These are phyloP conservation scores for Mallotus repandus DNA, from an alignment of 441 rosid genomes.

Conservation along the genomic window DNA sequence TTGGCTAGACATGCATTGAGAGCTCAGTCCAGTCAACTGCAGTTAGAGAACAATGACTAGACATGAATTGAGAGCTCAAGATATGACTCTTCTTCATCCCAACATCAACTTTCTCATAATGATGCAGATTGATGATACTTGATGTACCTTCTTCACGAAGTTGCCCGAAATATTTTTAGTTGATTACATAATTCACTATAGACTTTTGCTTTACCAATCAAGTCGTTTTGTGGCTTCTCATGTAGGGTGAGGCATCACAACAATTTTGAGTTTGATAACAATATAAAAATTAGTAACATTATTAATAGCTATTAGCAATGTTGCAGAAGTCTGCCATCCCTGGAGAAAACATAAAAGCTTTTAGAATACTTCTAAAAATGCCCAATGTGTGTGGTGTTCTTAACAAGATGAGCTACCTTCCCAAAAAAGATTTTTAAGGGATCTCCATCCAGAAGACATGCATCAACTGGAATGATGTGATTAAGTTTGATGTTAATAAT, in stretches of 20 bases:
- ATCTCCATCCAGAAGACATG: conserved; percentile 64
- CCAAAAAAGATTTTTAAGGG: conserved; percentile 62
- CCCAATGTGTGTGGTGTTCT: conserved; percentile 55
- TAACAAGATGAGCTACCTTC: conserved; percentile 69
- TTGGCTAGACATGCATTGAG: too few species aligned
- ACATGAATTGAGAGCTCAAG: too few species aligned
- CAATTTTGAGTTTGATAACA: background rate
- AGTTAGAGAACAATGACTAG: too few species aligned
- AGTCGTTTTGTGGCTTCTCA: too few species aligned
- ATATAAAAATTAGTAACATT: background rate
- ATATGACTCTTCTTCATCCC: too few species aligned
- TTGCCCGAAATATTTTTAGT: too few species aligned
- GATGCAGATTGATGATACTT: too few species aligned
- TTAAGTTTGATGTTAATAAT: conserved; percentile 52
- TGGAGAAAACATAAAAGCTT: background rate
- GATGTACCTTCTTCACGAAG: too few species aligned
- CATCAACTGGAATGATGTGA: conserved; percentile 60
- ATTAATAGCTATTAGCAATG: background rate
- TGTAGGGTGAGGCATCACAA: background rate
- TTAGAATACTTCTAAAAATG: conserved; percentile 91
- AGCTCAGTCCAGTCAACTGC: too few species aligned
- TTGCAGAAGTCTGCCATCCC: background rate
- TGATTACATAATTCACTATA: too few species aligned
- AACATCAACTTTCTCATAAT: too few species aligned
- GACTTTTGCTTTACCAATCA: too few species aligned